Evolutionary conservation across 371 early-diverging fungal species (phyloP).

Genomic region (Batkoa obscura): DNA sequence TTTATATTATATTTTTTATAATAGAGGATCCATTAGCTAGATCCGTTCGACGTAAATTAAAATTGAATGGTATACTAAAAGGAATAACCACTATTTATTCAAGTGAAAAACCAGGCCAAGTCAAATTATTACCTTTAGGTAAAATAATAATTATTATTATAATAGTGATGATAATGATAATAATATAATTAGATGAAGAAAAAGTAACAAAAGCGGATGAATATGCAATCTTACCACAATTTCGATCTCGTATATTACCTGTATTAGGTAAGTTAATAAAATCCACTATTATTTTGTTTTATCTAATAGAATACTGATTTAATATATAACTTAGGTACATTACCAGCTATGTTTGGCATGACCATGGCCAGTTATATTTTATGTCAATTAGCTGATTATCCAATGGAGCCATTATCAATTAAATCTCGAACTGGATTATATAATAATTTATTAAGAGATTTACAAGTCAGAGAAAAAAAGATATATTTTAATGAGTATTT

Average conservation of each 20-base stretch:
- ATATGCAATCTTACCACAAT: constrained; percentile 73
- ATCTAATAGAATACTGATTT: not conserved
- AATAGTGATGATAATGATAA: not conserved
- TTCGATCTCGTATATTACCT: constrained; percentile 66
- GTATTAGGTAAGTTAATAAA: constrained; percentile 48
- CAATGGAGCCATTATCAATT: constrained; percentile 57
- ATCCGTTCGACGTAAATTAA: constrained; percentile 52
- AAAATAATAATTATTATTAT: not conserved
- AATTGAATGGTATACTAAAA: constrained; percentile 38
- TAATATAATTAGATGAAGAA: constrained; percentile 31
- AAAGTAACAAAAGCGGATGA: constrained; percentile 67
- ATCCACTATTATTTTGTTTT: not conserved
- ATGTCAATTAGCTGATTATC: constrained; percentile 52
- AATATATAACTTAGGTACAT: constrained; percentile 38
- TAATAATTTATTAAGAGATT: constrained; percentile 44
- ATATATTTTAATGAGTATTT: constrained; percentile 23
- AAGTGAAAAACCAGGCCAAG: constrained; percentile 69
- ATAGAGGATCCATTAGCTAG: constrained; percentile 85
- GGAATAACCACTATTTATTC: constrained; percentile 82
- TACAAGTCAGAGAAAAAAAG: constrained; percentile 39
- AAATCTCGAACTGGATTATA: constrained; percentile 62
- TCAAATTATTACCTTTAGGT: constrained; percentile 56
- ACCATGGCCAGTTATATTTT: constrained; percentile 72
- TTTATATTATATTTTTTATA: not conserved
- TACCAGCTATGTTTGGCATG: constrained; percentile 88